Evolutionary conservation across 2,329 filamentous ascomycete species (phyloP), one percentile per base, ranked within the genome.

Genomic region (Fusarium nodosum): DNA sequence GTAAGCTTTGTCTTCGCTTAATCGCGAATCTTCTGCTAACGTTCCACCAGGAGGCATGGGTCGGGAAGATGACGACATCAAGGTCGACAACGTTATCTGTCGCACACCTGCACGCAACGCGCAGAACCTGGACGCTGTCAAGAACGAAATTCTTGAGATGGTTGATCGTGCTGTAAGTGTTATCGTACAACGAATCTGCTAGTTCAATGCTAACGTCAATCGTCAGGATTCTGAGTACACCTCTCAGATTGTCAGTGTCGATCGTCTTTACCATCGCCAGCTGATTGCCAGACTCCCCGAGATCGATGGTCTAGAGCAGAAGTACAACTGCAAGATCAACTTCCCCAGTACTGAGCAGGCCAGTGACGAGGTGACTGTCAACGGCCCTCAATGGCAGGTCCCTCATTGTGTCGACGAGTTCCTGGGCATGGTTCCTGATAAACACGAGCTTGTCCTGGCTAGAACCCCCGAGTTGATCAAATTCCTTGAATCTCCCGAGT

Each of bases 131-230:
- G 96, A 99, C 79, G 88, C 97, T 31, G 96, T 99, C 74, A 99
- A 99, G 85, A 94, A 97, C 74, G 96, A 99, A 83, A 99, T 99
- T 77, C 90, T 99, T 85, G 96, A 98, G 78, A 98, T 99, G 96
- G 96, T 99, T 56, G 96, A 98, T 81, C 93, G 96, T 82, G 93
- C 92, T 67, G 90, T 92, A 82, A 82, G 89, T 86, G 18, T 6
- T 5, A 5, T 10, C 6, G 7, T 12, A 2, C 6, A 39, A 26
- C 3, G 12, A 22, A 28, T 10, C 18, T 15, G 1, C 11, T 16
- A 24, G n/a, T 47, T 15, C 16, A 31, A 54, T 60, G 31, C 61
- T 73, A 30, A 69, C 28, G 26, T 7, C 7, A 26, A 26, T 36
- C 20, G n/a, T 47, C 71, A 92, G 90, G 96, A 99, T 79, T 97